Evolutionary conservation across 2,329 filamentous ascomycete genomes (phyloP), one percentile per base, ranked within the genome.

Genomic region (Alternaria panax): DNA sequence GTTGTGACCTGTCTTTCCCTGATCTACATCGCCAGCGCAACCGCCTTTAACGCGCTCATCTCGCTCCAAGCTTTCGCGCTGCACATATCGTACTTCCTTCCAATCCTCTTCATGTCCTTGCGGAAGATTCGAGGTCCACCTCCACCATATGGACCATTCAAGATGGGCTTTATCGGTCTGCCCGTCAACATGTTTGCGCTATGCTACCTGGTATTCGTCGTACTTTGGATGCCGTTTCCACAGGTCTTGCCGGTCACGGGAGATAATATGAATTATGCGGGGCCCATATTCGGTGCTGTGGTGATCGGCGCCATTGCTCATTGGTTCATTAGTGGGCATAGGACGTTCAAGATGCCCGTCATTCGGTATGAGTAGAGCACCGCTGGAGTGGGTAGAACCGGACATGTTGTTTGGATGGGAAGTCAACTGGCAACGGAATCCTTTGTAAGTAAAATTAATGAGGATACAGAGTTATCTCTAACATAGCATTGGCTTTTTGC

Each of bases 41-140:
- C 70, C 6, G 84, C 83, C 0, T 73, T 74, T 61, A 74, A 73
- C 46, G 70, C 69, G 5, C 60, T 74, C 22, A 72, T 76, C 25
- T 76, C 74, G 2, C 70, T 78, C 2, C 66, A 65, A 46, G 70
- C 73, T 7, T 46, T 78, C 9, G 75, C 68, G 4, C 54, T 77
- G 11, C 72, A 75, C 50, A 51, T 74, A 18, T 77, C 75, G 4
- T 76, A 77, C 63, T 65, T 75, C 34, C 60, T 74, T 28, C 69
- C 71, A 7, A 73, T 76, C n/a, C 43, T 66, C 3, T 72, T 74
- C 43, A 63, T 78, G 7, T 43, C 73, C 14, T 51, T 73, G 9
- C 66, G 62, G 2, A 67, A 66, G 34, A 24, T 72, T 3, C 57
- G 62, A 3, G 67, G 67, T 7, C 59, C 67, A n/a, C 46, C 53